A percentile compares a stretch with the other conserved stretches of the same genome.
Conservation (phyloP, 2,329 filamentous ascomycete species). For the Cladosporium phlei region DNA sequence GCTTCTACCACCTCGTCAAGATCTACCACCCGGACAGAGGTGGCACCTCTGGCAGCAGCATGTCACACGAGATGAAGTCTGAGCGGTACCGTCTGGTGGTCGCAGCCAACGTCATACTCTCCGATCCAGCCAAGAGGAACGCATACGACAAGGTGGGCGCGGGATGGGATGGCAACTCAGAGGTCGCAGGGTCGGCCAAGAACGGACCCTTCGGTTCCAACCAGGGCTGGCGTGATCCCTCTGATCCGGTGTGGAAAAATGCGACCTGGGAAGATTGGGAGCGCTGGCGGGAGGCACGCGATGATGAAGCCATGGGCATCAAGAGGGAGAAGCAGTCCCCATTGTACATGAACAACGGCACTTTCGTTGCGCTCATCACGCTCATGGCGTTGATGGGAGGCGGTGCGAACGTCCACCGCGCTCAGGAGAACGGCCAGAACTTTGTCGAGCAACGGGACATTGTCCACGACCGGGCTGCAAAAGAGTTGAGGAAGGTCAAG, state of each 20-base stretch:
- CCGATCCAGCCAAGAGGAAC: constrained; percentile 69
- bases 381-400: constrained; percentile 65
- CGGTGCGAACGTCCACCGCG: constrained; percentile 66
- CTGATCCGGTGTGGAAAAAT: constrained; percentile 59
- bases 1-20: constrained; percentile 89
- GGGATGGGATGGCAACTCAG: constrained; percentile 64
- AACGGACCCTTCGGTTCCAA: constrained; percentile 23
- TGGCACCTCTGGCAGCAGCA: constrained; percentile 37
- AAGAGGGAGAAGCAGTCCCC: constrained; percentile 46
- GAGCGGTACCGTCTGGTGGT: constrained; percentile 88
- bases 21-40: constrained; percentile 84
- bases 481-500: constrained; percentile 54
- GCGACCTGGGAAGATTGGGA: constrained; percentile 99
- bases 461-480: constrained; percentile 62
- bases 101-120: constrained; percentile 81
- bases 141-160: constrained; percentile 78
- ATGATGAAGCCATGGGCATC: constrained; percentile 31
- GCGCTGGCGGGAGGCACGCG: constrained; percentile 57
- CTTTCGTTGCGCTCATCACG: constrained; percentile 70
- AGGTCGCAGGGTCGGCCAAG: constrained; percentile 25
- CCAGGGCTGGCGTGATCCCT: constrained; percentile 29
- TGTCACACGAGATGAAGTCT: constrained; percentile 62
- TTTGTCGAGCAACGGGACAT: constrained; percentile 64
- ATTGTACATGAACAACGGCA: constrained; percentile 69
- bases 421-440: constrained; percentile 56